Base-by-base conservation (phyloP, 495 filamentous ascomycete genomes). In the Neurospora sp. region DNA sequence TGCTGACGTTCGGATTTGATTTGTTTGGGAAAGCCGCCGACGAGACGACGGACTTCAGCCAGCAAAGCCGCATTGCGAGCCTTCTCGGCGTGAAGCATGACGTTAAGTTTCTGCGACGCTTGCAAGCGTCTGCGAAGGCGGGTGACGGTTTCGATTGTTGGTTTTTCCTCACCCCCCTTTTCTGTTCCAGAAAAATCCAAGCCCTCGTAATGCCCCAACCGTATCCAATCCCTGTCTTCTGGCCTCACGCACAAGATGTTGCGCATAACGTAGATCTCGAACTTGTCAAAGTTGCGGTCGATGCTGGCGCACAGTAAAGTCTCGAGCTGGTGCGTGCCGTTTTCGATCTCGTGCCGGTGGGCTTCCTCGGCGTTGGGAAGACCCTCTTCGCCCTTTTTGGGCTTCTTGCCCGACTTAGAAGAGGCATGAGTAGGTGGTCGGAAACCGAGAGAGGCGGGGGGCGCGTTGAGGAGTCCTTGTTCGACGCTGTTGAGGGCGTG, bases 211-310 rank as follows among this genome's bases (percentile, higher is more conserved):
- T 98, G 94, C 68, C 87, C 88, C 71, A 99, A 83, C 70, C 89
- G 85, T 72, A 98, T 89, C 90, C 91, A 97, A 44, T 85, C 82
- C 76, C 89, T 87, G 70, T 97, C 80, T 44, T 92, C 92, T 1
- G 89, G 89, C 37, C 78, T 73, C 40, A 98, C 89, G 11, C 88
- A 90, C 75, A 99, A 84, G 73, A 97, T 92, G 81, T 97, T 98
- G 74, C 96, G 87, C 83, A 99, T 83, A 37, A 91, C 89, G 81
- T 93, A 97, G 39, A 98, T 91, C 77, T 99, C 96, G 80, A 98
- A 97, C 71, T 95, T 93, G 81, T 99, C 98, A 74, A 99, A 92
- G 78, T 93, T 94, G 85, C 96, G 96, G 83, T 99, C 96, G 78
- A 99, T 98, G 79, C 90, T 90, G 73, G 91, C 90, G 72, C 94